Base-by-base conservation (phyloP, 441 rosid genomes). In the Geranium incanum region DNA sequence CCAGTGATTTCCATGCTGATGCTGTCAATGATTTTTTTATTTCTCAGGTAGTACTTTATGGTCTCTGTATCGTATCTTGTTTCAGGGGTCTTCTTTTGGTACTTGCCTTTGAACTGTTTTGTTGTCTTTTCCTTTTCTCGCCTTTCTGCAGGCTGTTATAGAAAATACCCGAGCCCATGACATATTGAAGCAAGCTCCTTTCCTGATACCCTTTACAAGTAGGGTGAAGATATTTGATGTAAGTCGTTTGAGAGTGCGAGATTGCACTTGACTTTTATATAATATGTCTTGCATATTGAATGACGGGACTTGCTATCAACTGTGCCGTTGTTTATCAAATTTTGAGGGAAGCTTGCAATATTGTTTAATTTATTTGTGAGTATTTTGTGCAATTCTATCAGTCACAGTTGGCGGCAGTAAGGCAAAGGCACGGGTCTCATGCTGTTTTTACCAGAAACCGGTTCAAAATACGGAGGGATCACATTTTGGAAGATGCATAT, bases 401-500 rank as follows among this genome's bases (percentile, higher is more conserved):
- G 99, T 84, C 93, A 59, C 98, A 93, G 80, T 78, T 95, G 84
- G 83, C 81, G 59, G 79, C 86, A 33, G 87, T 81, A 70, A 87
- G 93, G 90, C 94, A 88, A 81, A 82, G 81, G 77, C 80, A 87
- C 66, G 97, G 91, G 66, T 73, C 90, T 71, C 95, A 85, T 75
- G 86, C 86, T 75, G 90, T 88, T 82, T 89, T 89, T 72, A 72
- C 94, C 59, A 86, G 95, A 80, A 93, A 87, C 71, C 87, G 95
- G 76, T 95, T 91, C 84, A 89, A 89, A 85, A 95, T 95, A 65
- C 87, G 98, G 37, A 82, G 99, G 79, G 94, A 93, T 84, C 99
- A 80, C 82, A 91, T 95, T 76, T 72, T 95, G 77, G 98, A 95
- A 84, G 99, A 95, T 86, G 98, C 99, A 74, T 95, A 86, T 81